These are phyloP conservation scores for Triglochin maritima DNA, from an alignment of 106 monocot species.

Conservation along the genomic window DNA sequence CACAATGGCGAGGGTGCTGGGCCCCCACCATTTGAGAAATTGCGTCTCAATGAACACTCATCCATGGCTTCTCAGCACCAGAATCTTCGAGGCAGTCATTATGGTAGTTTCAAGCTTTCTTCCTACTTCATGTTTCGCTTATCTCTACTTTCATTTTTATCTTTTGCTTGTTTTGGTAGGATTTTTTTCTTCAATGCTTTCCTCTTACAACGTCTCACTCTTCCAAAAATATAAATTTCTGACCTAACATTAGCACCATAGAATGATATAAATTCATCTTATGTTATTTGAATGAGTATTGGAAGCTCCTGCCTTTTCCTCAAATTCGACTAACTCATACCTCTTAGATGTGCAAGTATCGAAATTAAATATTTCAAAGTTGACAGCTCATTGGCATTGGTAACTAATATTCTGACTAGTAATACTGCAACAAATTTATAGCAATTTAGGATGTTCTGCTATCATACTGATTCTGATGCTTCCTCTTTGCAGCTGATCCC, in stretches of 20 bases:
- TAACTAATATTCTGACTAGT: background rate
- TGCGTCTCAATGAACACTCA: conserved; percentile 25
- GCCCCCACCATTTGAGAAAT: conserved; percentile 84
- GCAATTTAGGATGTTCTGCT: background rate
- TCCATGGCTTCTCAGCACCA: conserved; percentile 5
- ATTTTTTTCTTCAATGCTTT: too few species aligned
- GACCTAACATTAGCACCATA: too few species aligned
- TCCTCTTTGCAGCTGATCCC: background rate
- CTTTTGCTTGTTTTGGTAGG: too few species aligned
- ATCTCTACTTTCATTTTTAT: too few species aligned
- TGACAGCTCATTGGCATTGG: background rate
- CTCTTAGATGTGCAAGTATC: too few species aligned
- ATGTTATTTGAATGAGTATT: too few species aligned
- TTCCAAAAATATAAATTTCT: too few species aligned
- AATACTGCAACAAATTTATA: background rate
- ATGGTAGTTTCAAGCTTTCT: conserved; percentile 6
- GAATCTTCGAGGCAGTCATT: conserved; percentile 19
- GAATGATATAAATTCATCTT: too few species aligned
- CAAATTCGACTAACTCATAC: too few species aligned
- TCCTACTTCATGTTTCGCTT: too few species aligned
- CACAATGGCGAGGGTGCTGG: conserved; percentile 37
- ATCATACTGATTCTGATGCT: background rate
- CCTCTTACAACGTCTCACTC: too few species aligned
- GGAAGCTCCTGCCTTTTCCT: too few species aligned
- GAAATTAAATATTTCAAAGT: background rate